Evolutionary conservation across 2,329 filamentous ascomycete species (phyloP).

Genomic region (Seiridium cupressi): DNA sequence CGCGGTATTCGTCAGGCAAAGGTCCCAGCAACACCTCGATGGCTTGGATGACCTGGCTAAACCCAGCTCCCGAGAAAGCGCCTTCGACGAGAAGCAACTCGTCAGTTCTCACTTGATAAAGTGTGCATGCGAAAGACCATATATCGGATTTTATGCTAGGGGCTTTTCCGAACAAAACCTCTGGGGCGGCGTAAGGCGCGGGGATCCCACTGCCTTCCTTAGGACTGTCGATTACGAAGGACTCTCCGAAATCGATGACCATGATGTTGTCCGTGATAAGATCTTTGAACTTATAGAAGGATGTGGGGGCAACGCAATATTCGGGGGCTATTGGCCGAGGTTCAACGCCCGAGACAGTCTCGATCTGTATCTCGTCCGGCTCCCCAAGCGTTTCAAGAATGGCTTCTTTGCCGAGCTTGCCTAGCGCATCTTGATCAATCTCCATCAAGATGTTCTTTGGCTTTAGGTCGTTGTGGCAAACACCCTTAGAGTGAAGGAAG

Average conservation of each 20-base stretch:
- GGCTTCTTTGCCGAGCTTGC: neutral
- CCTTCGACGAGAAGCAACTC: neutral
- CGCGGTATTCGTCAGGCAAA: neutral
- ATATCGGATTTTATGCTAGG: neutral
- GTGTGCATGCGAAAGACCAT: neutral
- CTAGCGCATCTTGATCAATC: neutral
- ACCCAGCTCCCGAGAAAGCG: neutral
- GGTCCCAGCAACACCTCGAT: constrained; percentile 3
- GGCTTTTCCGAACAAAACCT: neutral
- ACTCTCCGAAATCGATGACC: neutral
- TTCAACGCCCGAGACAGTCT: neutral
- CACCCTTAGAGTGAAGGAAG: neutral
- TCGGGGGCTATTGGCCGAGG: neutral
- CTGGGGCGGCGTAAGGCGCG: neutral
- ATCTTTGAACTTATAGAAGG: neutral
- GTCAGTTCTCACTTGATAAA: neutral
- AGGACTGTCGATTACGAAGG: neutral
- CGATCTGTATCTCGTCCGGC: neutral
- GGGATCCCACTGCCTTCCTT: neutral
- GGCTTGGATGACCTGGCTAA: neutral
- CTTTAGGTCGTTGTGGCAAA: neutral
- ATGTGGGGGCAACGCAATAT: neutral
- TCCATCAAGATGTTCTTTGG: neutral
- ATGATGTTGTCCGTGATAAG: neutral
- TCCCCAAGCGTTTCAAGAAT: neutral